Percentiles rank a stretch among this genome's conserved stretches.
Conservation (phyloP, 202 grass and related monocot species). For the Elaeis oleifera region DNA sequence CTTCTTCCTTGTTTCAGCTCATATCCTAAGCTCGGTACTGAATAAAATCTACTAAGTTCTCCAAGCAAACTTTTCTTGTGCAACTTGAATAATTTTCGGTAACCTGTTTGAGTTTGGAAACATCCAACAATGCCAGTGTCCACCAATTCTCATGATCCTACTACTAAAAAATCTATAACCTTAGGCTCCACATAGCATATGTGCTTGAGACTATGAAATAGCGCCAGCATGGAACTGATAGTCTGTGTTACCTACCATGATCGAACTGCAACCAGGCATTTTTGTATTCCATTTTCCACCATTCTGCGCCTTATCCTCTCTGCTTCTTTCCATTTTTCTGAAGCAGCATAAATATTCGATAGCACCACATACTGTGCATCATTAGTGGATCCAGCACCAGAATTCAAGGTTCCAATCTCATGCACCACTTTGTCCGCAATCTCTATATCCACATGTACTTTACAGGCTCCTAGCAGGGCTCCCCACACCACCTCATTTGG, state of each 20-base stretch:
- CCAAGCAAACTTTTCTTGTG: too few species aligned
- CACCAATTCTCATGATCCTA: too few species aligned
- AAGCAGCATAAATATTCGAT: constrained; percentile 55
- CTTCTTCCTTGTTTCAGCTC: too few species aligned
- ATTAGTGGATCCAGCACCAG: constrained; percentile 10
- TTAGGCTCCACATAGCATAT: too few species aligned
- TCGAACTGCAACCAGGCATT: constrained; percentile 53
- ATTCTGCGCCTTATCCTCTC: constrained; percentile 47
- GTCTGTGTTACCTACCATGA: constrained; percentile 30
- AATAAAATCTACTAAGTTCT: too few species aligned
- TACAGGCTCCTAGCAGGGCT: constrained; percentile 52
- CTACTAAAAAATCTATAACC: too few species aligned
- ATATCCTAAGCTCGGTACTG: too few species aligned
- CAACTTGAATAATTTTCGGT: too few species aligned
- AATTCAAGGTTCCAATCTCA: constrained; percentile 29
- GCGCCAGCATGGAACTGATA: too few species aligned
- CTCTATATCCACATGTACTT: constrained; percentile 28
- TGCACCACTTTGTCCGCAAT: constrained; percentile 28
- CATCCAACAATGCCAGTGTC: too few species aligned
- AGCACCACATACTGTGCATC: constrained; percentile 47
- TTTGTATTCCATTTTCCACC: constrained; percentile 32
- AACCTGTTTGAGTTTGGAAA: too few species aligned
- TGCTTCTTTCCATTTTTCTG: constrained; percentile 49
- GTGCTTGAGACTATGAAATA: too few species aligned
- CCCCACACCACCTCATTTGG: constrained; percentile 61